Percentiles rank a stretch among this genome's conserved stretches.
phyloP scores from a whole-genome alignment of 345 rosid genomes.

The Carallia brachiata region DNA sequence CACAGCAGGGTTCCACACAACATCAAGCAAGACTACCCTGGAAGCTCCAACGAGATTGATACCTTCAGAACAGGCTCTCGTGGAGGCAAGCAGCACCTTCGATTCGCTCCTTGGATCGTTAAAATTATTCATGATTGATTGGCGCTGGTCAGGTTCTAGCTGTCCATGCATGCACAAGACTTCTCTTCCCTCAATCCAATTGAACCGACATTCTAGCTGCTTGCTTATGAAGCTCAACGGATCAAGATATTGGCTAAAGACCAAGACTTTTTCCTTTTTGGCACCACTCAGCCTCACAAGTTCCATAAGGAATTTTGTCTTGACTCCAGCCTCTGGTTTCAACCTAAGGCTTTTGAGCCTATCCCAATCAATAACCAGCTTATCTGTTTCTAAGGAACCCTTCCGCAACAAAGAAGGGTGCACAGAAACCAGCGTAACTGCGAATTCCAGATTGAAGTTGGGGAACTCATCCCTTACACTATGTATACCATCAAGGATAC shows the following conservation, averaged over 20 bases:
- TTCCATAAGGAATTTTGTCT: constrained; percentile 54
- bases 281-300: constrained; percentile 45
- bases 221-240: constrained; percentile 47
- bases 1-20: constrained; percentile 83
- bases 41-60: constrained; percentile 82
- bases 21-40: constrained; percentile 75
- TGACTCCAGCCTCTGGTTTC: constrained; percentile 49
- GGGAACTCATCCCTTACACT: constrained; percentile 1
- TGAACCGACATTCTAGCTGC: constrained; percentile 35
- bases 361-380: constrained; percentile 6
- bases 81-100: constrained; percentile 75
- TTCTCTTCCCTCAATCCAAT: constrained; percentile 52
- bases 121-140: constrained; percentile 45
- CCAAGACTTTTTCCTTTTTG: constrained; percentile 57
- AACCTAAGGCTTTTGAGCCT: constrained; percentile 26
- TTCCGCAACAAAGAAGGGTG: constrained; percentile 56
- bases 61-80: constrained; percentile 70
- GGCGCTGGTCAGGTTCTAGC: constrained; percentile 38
- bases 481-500: constrained; percentile 30
- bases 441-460: constrained; percentile 27
- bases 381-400: constrained; percentile 8
- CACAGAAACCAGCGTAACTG: constrained; percentile 46
- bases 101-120: constrained; percentile 47
- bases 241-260: constrained; percentile 59
- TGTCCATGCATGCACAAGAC: constrained; percentile 51